Conservation (phyloP, 1,139 yeast species). For the Diutina rugosa region DNA sequence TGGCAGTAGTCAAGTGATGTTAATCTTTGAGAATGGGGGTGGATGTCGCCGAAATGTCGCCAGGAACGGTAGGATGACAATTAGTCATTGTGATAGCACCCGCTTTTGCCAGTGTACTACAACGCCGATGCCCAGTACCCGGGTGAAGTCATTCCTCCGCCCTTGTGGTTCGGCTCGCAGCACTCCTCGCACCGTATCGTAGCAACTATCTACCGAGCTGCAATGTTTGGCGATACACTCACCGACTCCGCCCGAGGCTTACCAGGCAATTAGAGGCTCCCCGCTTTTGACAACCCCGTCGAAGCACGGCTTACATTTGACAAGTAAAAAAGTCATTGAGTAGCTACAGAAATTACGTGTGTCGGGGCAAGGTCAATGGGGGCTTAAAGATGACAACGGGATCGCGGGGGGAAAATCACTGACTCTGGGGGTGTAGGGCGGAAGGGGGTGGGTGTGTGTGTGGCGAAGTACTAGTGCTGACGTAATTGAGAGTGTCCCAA, state of each 20-base stretch:
- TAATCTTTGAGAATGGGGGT: too few species aligned
- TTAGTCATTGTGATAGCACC: too few species aligned
- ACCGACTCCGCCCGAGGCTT: background rate
- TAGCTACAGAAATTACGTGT: too few species aligned
- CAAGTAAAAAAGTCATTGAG: background rate
- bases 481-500: background rate
- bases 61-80: too few species aligned
- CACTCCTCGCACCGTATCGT: background rate
- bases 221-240: background rate
- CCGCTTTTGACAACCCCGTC: background rate
- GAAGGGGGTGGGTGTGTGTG: background rate
- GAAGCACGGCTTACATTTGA: background rate
- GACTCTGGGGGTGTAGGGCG: background rate
- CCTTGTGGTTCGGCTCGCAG: background rate
- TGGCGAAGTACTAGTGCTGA: background rate
- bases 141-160: background rate
- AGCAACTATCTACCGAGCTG: background rate
- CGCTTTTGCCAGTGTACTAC: too few species aligned
- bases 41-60: too few species aligned
- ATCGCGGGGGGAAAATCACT: too few species aligned
- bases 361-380: background rate
- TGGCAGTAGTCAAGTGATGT: too few species aligned
- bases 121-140: background rate
- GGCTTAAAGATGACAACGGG: background rate
- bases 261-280: background rate